phyloP scores from a whole-genome alignment of 1,139 yeast species.

The Sugiyamaella grinbergsii region DNA sequence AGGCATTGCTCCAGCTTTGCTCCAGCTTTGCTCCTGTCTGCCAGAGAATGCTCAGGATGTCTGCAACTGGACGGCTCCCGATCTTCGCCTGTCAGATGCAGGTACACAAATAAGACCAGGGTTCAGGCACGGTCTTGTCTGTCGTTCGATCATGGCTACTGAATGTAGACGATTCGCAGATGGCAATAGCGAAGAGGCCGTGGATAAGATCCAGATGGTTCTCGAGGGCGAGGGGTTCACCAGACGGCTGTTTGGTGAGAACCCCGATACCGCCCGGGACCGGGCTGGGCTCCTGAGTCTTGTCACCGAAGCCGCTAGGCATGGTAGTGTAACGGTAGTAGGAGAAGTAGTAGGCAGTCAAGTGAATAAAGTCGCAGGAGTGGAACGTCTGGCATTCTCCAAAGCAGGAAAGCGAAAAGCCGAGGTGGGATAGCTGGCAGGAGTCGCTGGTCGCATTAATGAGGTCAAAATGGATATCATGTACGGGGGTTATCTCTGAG shows the following conservation, averaged over 20 bases:
- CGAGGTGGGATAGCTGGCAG: neutral
- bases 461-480: too few relatives aligned
- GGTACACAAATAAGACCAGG: too few relatives aligned
- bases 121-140: too few relatives aligned
- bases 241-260: conserved; percentile 1
- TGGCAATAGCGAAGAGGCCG: neutral
- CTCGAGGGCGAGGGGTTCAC: conserved; percentile 10
- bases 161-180: neutral
- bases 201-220: conserved; percentile 1
- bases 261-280: neutral
- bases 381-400: conserved; percentile 13
- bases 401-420: neutral
- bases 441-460: too few relatives aligned
- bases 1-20: too few relatives aligned
- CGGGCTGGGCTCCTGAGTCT: neutral
- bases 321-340: conserved; percentile 7
- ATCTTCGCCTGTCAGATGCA: too few relatives aligned
- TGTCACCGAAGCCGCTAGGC: neutral
- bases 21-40: too few relatives aligned
- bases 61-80: too few relatives aligned
- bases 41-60: too few relatives aligned
- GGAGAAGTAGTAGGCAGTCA: conserved; percentile 7
- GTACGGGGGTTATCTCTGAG: too few relatives aligned
- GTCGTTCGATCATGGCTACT: too few relatives aligned
- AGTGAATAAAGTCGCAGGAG: too few relatives aligned